These are phyloP conservation scores for Hanseniaspora occidentalis DNA, from an alignment of 805 yeast genomes.

Conservation along the genomic window DNA sequence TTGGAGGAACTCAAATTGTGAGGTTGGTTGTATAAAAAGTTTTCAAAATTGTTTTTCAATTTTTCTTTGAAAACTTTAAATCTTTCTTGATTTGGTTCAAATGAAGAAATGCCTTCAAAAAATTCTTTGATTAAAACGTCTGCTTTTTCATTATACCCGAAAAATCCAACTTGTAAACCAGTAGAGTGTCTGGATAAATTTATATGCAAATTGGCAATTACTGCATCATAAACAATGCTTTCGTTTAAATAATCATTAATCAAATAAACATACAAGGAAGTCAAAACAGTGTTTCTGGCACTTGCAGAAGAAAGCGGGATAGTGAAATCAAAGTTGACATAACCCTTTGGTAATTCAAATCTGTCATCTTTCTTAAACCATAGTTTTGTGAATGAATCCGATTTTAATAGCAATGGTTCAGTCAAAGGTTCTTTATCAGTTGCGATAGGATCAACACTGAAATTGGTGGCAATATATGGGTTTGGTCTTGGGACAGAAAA, in stretches of 20 bases:
- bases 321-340: conserved; percentile 50
- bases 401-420: conserved; percentile 52
- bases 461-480: conserved; percentile 71
- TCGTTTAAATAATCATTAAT: conserved; percentile 58
- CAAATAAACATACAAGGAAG: conserved; percentile 55
- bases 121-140: conserved; percentile 49
- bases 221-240: conserved; percentile 73
- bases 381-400: conserved; percentile 36
- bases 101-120: conserved; percentile 37
- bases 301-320: conserved; percentile 50
- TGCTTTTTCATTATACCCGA: conserved; percentile 79
- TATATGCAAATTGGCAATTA: conserved; percentile 62
- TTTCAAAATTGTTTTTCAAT: conserved; percentile 46
- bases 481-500: conserved; percentile 62
- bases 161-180: conserved; percentile 54
- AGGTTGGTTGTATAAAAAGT: conserved; percentile 63
- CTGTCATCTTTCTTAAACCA: conserved; percentile 91
- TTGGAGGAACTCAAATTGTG: conserved; percentile 62
- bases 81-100: conserved; percentile 40
- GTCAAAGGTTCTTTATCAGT: conserved; percentile 24
- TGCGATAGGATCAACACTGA: conserved; percentile 40
- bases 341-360: conserved; percentile 80
- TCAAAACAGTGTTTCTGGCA: conserved; percentile 43
- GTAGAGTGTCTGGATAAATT: conserved; percentile 48
- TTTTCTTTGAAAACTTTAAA: conserved; percentile 60